Percentiles rank a stretch among this genome's conserved stretches.
These are phyloP conservation scores for Pisolithus thermaeus DNA, from an alignment of 1,284 basidiomycete species.

Conservation along the genomic window DNA sequence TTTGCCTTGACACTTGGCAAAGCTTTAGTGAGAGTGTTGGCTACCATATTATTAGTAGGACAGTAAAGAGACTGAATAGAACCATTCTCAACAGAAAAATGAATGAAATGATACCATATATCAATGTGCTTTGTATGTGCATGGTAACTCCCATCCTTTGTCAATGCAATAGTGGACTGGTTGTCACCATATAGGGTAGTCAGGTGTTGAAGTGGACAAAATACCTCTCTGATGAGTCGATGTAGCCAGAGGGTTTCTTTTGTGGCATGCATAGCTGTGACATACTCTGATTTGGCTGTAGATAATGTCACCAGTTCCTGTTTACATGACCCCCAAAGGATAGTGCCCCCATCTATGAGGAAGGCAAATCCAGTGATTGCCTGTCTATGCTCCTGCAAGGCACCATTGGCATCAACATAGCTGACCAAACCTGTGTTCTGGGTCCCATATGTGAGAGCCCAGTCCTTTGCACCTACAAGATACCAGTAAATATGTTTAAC, in stretches of 20 bases:
- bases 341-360: slow-evolving; percentile 2
- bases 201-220: background rate
- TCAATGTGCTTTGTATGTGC: background rate
- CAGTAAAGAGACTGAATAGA: too few relatives aligned
- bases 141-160: background rate
- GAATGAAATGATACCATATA: background rate
- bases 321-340: background rate
- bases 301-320: too few relatives aligned
- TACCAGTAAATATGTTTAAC: background rate
- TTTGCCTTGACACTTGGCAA: too few relatives aligned
- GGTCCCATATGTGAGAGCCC: background rate
- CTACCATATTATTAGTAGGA: too few relatives aligned
- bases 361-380: slow-evolving; percentile 25
- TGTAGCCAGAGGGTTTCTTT: background rate
- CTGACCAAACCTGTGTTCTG: background rate
- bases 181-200: background rate
- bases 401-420: slow-evolving; percentile 27
- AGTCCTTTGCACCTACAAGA: background rate
- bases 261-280: too few relatives aligned
- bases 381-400: slow-evolving; percentile 19
- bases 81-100: too few relatives aligned
- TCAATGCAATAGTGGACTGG: background rate
- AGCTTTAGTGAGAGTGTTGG: too few relatives aligned
- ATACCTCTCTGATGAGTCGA: background rate
- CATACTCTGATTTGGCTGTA: too few relatives aligned